phyloP scores from a whole-genome alignment of 2,329 filamentous ascomycete species.

The Lojkania enalia region DNA sequence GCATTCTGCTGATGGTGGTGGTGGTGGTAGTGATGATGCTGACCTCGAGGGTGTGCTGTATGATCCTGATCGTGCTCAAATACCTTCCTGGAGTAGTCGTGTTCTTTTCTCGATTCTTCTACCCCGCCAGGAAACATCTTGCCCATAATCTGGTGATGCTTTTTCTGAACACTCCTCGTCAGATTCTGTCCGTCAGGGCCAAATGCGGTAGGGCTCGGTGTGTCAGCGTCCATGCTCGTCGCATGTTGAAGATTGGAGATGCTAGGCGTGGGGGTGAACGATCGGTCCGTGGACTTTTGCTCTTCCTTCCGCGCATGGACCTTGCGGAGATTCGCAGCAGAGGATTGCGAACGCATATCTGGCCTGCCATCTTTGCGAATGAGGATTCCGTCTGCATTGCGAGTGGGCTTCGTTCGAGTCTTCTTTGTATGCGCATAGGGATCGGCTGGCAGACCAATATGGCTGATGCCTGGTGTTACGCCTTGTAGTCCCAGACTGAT shows the following conservation, averaged over 20 bases:
- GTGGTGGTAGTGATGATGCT: slow-evolving; percentile 16
- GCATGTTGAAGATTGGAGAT: slow-evolving; percentile 19
- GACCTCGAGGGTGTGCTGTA: slow-evolving; percentile 25
- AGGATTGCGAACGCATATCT: slow-evolving; percentile 57
- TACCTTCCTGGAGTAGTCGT: slow-evolving; percentile 38
- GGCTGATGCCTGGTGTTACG: slow-evolving; percentile 19
- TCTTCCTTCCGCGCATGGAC: slow-evolving; percentile 55
- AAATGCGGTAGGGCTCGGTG: slow-evolving; percentile 32
- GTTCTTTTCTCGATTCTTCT: slow-evolving; percentile 34
- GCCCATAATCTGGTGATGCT: slow-evolving; percentile 40
- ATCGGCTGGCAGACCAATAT: slow-evolving; percentile 29
- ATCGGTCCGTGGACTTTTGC: slow-evolving; percentile 24
- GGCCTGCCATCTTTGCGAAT: slow-evolving; percentile 57
- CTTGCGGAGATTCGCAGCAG: slow-evolving; percentile 56
- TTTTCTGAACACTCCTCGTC: slow-evolving; percentile 28
- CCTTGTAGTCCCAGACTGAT: slow-evolving; percentile 35
- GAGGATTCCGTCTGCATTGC: slow-evolving; percentile 55
- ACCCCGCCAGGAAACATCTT: slow-evolving; percentile 45
- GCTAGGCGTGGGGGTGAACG: slow-evolving; percentile 27
- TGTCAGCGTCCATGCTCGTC: slow-evolving; percentile 21
- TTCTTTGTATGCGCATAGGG: slow-evolving; percentile 51
- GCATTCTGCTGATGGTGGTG: slow-evolving; percentile 4
- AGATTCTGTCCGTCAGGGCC: slow-evolving; percentile 16
- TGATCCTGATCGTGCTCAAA: slow-evolving; percentile 36
- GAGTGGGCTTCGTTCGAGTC: slow-evolving; percentile 54